Evolutionary conservation across 805 yeast species (phyloP).

Genomic region (Saccharomycopsis oosterbeekiorum): DNA sequence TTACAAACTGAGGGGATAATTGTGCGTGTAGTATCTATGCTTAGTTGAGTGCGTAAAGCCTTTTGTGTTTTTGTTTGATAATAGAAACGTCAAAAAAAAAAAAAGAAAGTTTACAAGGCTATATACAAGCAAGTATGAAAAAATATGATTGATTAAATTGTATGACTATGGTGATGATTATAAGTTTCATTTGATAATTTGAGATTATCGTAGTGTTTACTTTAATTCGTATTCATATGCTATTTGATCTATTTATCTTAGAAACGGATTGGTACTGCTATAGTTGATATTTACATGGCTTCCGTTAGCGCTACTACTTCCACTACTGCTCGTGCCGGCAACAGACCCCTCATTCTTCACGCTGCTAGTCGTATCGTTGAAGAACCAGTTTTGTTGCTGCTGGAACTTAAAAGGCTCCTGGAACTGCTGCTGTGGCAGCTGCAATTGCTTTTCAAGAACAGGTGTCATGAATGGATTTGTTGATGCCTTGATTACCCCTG

Average conservation of each 20-base stretch:
- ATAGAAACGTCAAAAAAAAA: too few species aligned
- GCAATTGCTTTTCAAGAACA: neutral
- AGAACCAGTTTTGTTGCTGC: neutral
- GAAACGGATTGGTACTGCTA: neutral
- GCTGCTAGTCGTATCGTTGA: neutral
- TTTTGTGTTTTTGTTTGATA: too few species aligned
- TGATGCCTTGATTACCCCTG: neutral
- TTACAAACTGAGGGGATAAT: too few species aligned
- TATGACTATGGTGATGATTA: too few species aligned
- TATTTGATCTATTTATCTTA: neutral
- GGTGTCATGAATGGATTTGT: neutral
- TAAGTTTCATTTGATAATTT: neutral
- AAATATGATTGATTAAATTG: too few species aligned
- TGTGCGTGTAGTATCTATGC: too few species aligned
- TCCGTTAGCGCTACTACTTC: neutral
- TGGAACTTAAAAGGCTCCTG: neutral
- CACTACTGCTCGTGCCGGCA: neutral
- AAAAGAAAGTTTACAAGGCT: too few species aligned
- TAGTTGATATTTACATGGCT: constrained; percentile 1
- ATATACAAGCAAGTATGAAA: too few species aligned
- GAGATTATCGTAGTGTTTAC: neutral
- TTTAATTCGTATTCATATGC: neutral
- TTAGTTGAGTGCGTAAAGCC: too few species aligned
- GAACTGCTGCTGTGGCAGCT: neutral
- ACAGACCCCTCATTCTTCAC: neutral